A percentile compares a stretch with the other conserved stretches of the same genome.
Conservation (phyloP, 768 basidiomycete genomes). For the Auricularia heimuer region DNA sequence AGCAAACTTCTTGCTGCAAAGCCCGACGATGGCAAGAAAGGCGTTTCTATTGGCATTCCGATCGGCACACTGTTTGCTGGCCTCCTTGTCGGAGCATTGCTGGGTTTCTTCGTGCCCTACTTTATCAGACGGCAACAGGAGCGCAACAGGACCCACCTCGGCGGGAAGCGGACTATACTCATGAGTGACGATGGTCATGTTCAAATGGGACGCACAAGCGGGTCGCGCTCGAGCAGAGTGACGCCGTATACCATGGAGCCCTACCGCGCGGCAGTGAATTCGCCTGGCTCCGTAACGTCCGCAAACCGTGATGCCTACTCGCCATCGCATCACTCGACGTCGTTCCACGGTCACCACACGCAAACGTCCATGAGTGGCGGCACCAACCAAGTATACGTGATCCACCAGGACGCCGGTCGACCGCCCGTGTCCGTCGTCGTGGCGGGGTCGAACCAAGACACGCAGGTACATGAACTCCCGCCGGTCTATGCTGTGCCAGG, state of each 20-base stretch:
- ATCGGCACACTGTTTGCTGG: background rate
- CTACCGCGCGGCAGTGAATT: background rate
- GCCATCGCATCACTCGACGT: background rate
- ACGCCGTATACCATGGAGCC: background rate
- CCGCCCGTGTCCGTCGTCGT: background rate
- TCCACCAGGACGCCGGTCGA: background rate
- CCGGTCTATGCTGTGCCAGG: background rate
- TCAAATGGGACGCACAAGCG: background rate
- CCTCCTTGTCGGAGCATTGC: background rate
- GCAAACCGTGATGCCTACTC: background rate
- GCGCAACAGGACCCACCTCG: background rate
- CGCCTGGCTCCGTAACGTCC: background rate
- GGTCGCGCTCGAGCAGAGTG: background rate
- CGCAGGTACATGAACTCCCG: background rate
- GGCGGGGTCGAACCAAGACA: background rate
- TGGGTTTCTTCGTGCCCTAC: background rate
- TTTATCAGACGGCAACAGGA: background rate
- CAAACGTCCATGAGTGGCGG: background rate
- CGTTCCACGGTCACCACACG: background rate
- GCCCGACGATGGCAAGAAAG: background rate
- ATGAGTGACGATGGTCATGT: background rate
- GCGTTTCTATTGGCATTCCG: background rate
- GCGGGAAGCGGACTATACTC: background rate
- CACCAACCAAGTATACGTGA: background rate
- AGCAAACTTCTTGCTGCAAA: too few relatives aligned